phyloP scores from a whole-genome alignment of 768 basidiomycete species.

The Boletus vermiculosoides region DNA sequence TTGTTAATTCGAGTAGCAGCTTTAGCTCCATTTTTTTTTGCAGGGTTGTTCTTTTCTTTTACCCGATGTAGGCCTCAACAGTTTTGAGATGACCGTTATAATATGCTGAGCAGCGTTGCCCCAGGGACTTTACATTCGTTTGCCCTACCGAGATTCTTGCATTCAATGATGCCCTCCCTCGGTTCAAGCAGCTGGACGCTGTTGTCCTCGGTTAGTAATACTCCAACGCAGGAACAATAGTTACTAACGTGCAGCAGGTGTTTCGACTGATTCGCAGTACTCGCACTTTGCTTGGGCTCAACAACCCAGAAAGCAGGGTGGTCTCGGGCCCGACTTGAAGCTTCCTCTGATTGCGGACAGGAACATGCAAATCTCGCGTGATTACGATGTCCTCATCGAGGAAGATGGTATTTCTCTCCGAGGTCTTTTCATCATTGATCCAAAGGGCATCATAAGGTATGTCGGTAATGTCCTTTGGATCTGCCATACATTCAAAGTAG shows the following conservation, averaged over 20 bases:
- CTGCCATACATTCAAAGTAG: background rate
- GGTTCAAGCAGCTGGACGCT: constrained; percentile 72
- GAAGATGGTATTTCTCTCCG: constrained; percentile 87
- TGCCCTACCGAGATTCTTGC: constrained; percentile 97
- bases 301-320: constrained; percentile 80
- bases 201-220: constrained; percentile 64
- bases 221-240: background rate
- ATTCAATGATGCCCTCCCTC: constrained; percentile 82
- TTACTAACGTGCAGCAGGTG: constrained; percentile 37
- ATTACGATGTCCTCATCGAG: constrained; percentile 87
- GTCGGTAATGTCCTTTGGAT: background rate
- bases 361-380: constrained; percentile 74
- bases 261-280: constrained; percentile 89
- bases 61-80: constrained; percentile 71
- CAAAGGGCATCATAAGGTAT: constrained; percentile 73
- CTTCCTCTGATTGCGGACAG: constrained; percentile 82
- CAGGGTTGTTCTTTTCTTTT: constrained; percentile 94
- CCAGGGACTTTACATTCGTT: constrained; percentile 83
- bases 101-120: background rate
- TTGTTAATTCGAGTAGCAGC: background rate
- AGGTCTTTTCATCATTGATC: constrained; percentile 85
- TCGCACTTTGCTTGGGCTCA: constrained; percentile 87
- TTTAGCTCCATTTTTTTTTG: background rate
- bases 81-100: background rate
- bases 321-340: constrained; percentile 84